Conservation (phyloP, 2,329 filamentous ascomycete species). For the Fusarium staphyleae region DNA sequence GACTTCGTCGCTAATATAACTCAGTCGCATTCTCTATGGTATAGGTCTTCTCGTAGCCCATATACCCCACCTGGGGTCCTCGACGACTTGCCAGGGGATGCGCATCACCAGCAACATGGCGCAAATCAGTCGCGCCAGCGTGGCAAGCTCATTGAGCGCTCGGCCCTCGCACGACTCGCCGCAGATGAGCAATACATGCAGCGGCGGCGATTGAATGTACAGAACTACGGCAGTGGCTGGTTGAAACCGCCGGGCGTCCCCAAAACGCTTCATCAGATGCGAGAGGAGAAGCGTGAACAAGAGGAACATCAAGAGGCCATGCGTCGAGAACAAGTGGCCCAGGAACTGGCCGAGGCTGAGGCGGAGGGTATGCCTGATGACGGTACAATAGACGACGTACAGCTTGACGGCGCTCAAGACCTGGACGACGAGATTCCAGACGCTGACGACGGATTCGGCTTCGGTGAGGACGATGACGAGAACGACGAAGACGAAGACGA, state of each 20-base stretch:
- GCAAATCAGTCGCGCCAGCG: slow-evolving; percentile 47
- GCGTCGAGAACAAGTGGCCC: slow-evolving; percentile 72
- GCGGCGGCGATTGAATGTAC: slow-evolving; percentile 79
- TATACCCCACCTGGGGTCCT: slow-evolving; percentile 46
- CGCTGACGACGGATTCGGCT: slow-evolving; percentile 63
- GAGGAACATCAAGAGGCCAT: slow-evolving; percentile 83
- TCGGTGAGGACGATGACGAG: slow-evolving; percentile 54
- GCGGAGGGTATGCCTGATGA: slow-evolving; percentile 51
- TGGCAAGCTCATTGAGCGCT: slow-evolving; percentile 60
- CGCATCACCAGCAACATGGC: slow-evolving; percentile 42
- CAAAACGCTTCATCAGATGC: slow-evolving; percentile 89
- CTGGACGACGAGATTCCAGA: slow-evolving; percentile 79
- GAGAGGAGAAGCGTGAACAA: slow-evolving; percentile 87
- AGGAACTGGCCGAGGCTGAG: slow-evolving; percentile 77
- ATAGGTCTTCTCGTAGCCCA: slow-evolving; percentile 67
- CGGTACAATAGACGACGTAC: slow-evolving; percentile 62
- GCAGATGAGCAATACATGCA: slow-evolving; percentile 80
- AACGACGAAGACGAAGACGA: slow-evolving; percentile 54
- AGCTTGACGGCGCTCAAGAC: slow-evolving; percentile 64
- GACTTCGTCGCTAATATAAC: slow-evolving; percentile 13
- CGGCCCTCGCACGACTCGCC: slow-evolving; percentile 72
- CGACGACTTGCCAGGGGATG: slow-evolving; percentile 43
- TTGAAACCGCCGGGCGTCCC: slow-evolving; percentile 85
- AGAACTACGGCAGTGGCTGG: slow-evolving; percentile 89
- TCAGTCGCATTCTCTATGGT: slow-evolving; percentile 78